A percentile compares a stretch with the other conserved stretches of the same genome.
These are phyloP conservation scores for Umbelopsis isabellina DNA, from an alignment of 192 early-diverging fungal genomes.

Conservation along the genomic window DNA sequence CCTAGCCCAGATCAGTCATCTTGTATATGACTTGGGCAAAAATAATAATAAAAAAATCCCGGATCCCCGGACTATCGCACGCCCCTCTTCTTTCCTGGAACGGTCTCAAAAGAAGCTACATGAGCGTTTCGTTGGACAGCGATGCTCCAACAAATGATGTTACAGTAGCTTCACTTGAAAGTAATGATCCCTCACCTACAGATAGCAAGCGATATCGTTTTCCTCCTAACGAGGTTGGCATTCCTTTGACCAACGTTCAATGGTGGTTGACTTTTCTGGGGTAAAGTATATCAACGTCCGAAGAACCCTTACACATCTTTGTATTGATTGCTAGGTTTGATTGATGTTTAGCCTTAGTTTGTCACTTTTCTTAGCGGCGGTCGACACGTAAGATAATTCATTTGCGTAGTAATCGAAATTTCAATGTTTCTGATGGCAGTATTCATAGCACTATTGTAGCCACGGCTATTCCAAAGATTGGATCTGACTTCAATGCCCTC, in stretches of 20 bases:
- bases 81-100: too few relatives aligned
- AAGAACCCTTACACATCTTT: too few relatives aligned
- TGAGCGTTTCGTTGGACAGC: too few relatives aligned
- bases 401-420: neutral
- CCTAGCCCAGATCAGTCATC: too few relatives aligned
- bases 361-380: conserved; percentile 39
- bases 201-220: neutral
- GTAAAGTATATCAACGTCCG: neutral
- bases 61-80: too few relatives aligned
- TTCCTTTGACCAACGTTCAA: conserved; percentile 1
- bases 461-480: conserved; percentile 77
- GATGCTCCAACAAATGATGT: too few relatives aligned
- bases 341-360: conserved; percentile 18
- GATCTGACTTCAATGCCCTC: conserved; percentile 67
- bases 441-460: conserved; percentile 74
- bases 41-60: too few relatives aligned
- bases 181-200: neutral
- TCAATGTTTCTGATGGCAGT: conserved; percentile 18
- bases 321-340: too few relatives aligned
- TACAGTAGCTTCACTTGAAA: too few relatives aligned
- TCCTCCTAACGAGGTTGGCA: neutral
- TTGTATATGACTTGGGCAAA: too few relatives aligned
- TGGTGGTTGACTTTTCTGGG: conserved; percentile 32
- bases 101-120: too few relatives aligned
- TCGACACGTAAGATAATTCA: conserved; percentile 39